These are phyloP conservation scores for Porcisia hertigi DNA, from an alignment of 208 protist genomes.

Conservation along the genomic window DNA sequence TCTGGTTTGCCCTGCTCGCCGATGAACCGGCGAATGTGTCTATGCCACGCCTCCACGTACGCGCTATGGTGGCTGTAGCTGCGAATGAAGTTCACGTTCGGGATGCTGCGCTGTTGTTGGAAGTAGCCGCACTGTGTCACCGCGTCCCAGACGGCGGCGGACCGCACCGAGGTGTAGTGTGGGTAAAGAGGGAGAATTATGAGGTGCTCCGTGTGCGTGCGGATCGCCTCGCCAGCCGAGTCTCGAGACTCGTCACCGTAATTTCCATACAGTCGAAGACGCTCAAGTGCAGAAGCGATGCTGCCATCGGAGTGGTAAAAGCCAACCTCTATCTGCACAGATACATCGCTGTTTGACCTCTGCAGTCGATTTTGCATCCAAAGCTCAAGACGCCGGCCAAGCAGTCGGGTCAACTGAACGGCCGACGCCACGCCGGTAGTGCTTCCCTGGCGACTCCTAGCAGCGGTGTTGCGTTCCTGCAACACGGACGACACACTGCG, in stretches of 20 bases:
- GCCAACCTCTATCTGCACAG: constrained; percentile 44
- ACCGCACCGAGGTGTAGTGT: constrained; percentile 46
- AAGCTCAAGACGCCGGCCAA: constrained; percentile 12
- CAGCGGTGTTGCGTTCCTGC: background rate
- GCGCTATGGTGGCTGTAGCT: constrained; percentile 35
- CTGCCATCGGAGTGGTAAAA: constrained; percentile 23
- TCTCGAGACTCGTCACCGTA: constrained; percentile 22
- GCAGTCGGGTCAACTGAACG: background rate
- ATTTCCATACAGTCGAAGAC: constrained; percentile 28
- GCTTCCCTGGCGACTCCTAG: background rate
- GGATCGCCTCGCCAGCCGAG: constrained; percentile 11
- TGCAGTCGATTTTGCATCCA: constrained; percentile 1
- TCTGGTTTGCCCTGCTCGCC: constrained; percentile 28
- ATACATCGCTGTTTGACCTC: constrained; percentile 9
- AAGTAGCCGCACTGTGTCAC: constrained; percentile 34
- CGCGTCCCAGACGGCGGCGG: constrained; percentile 40
- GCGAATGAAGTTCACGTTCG: constrained; percentile 45
- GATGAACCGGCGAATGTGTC: constrained; percentile 32
- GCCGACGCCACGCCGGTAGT: background rate
- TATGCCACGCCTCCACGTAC: constrained; percentile 40
- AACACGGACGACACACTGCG: background rate
- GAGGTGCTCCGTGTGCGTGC: constrained; percentile 34
- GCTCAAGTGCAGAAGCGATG: constrained; percentile 38
- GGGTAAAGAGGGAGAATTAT: constrained; percentile 55
- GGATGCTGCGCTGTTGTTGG: constrained; percentile 33